Percentiles rank a stretch among this genome's conserved stretches.
Conservation (phyloP, 2,329 filamentous ascomycete genomes). For the Chlorencoelia australis region DNA sequence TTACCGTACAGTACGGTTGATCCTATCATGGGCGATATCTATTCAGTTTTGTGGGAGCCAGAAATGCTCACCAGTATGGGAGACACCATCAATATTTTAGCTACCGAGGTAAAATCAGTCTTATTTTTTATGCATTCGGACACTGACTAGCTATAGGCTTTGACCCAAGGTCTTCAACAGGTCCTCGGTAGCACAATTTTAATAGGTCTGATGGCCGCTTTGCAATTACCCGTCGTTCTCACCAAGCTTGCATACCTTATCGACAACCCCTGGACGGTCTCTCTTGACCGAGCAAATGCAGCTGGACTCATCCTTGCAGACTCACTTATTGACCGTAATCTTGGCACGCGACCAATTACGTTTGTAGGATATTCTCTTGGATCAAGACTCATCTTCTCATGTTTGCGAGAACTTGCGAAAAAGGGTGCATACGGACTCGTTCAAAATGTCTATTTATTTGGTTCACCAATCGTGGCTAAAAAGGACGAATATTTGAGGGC, state of each 20-base stretch:
- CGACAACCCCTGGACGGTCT: slow-evolving; percentile 98
- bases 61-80: slow-evolving; percentile 98
- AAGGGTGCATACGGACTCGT: slow-evolving; percentile 79
- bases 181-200: slow-evolving; percentile 84
- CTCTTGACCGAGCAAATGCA: slow-evolving; percentile 76
- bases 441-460: slow-evolving; percentile 93
- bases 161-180: slow-evolving; percentile 94
- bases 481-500: slow-evolving; percentile 79
- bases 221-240: slow-evolving; percentile 84
- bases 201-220: slow-evolving; percentile 78
- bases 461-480: slow-evolving; percentile 83
- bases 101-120: slow-evolving; percentile 65
- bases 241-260: slow-evolving; percentile 94
- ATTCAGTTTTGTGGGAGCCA: slow-evolving; percentile 94
- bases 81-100: slow-evolving; percentile 95
- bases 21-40: slow-evolving; percentile 95
- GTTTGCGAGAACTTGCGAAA: slow-evolving; percentile 73
- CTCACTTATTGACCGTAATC: slow-evolving; percentile 80
- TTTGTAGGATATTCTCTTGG: slow-evolving; percentile 92
- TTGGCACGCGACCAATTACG: slow-evolving; percentile 85
- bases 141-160: slow-evolving; percentile 49
- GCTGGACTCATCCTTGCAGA: slow-evolving; percentile 90
- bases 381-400: slow-evolving; percentile 84
- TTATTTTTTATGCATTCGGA: neutral
- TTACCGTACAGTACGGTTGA: slow-evolving; percentile 94